Evolutionary conservation across 73 alveolate species (phyloP).

Genomic region (Paramecium primaurelia): DNA sequence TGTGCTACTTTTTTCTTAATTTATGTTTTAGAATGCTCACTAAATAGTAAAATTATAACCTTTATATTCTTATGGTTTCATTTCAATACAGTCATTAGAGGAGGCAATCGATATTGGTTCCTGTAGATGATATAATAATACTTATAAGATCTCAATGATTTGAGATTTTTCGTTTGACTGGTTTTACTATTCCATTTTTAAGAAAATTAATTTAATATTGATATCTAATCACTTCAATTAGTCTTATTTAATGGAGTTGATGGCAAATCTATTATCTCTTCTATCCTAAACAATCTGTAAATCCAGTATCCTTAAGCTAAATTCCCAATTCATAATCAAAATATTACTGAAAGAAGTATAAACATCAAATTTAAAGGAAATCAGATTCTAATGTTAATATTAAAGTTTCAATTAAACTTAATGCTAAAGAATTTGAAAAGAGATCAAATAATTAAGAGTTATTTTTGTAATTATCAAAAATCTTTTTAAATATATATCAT

Average conservation of each 20-base stretch:
- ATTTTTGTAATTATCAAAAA: not conserved
- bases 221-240: not conserved
- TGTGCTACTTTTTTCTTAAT: not conserved
- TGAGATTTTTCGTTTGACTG: not conserved
- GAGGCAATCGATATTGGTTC: not conserved
- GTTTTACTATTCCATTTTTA: not conserved
- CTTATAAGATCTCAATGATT: not conserved
- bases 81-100: not conserved
- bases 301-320: conserved; percentile 2
- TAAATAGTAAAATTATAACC: not conserved
- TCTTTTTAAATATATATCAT: conserved; percentile 19
- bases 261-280: not conserved
- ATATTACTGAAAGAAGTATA: not conserved
- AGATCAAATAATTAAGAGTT: not conserved
- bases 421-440: not conserved
- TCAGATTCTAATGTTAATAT: conserved; percentile 1
- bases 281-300: not conserved
- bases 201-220: not conserved
- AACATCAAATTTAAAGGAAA: not conserved
- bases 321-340: not conserved
- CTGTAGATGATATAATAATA: not conserved
- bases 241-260: not conserved
- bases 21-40: not conserved
- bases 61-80: not conserved
- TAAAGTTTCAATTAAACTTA: not conserved